These are phyloP conservation scores for Leishmania tarentolae DNA, from an alignment of 208 protist genomes.

Conservation along the genomic window DNA sequence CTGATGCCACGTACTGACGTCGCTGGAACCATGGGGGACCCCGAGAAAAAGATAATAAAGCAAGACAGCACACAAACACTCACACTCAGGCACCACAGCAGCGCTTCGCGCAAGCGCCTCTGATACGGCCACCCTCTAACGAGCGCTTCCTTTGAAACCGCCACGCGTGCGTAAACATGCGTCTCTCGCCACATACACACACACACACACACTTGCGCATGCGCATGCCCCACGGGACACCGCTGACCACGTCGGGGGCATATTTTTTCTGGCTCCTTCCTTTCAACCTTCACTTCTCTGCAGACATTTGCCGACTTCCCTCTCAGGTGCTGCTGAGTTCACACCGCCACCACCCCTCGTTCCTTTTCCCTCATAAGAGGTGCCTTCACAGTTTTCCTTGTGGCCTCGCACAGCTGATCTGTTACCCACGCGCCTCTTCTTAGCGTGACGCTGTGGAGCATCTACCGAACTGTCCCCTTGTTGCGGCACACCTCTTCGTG, in stretches of 20 bases:
- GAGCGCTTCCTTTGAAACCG: not conserved
- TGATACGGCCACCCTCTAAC: not conserved
- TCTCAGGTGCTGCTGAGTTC: not conserved
- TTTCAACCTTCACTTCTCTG: not conserved
- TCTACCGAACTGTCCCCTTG: not conserved
- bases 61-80: not conserved
- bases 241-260: not conserved
- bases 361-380: not conserved
- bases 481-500: not conserved
- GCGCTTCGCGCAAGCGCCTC: not conserved
- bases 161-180: not conserved
- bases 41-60: not conserved
- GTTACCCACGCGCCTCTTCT: not conserved
- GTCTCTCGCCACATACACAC: not conserved
- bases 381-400: not conserved
- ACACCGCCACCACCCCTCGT: not conserved
- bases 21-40: not conserved
- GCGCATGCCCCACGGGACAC: not conserved
- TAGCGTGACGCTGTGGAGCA: not conserved
- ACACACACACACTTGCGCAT: not conserved
- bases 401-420: not conserved
- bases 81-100: not conserved
- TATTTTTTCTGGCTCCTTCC: not conserved
- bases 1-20: not conserved
- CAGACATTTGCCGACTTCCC: not conserved